A percentile compares a stretch with the other conserved stretches of the same genome.
phyloP scores from a whole-genome alignment of 2,329 filamentous ascomycete species.

The Arthrinium phaeospermum region DNA sequence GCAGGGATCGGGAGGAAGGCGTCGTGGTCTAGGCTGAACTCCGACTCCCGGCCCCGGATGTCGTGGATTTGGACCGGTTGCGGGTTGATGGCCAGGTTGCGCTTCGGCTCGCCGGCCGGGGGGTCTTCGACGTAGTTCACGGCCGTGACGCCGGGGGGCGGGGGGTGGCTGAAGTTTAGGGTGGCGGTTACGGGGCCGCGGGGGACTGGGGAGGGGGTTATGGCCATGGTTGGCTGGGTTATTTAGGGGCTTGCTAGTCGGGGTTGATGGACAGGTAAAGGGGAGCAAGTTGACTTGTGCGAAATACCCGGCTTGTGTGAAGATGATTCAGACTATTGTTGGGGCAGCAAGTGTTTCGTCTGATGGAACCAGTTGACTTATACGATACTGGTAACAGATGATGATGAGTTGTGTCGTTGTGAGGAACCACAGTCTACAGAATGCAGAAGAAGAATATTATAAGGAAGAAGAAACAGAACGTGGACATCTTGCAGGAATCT shows the following conservation, averaged over 20 bases:
- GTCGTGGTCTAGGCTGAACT: constrained; percentile 72
- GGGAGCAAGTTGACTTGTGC: no score
- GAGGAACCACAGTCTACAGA: neutral
- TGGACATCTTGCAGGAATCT: neutral
- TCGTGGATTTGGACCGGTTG: constrained; percentile 69
- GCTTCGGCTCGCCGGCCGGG: constrained; percentile 63
- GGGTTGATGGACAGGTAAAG: neutral
- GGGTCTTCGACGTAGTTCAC: constrained; percentile 72
- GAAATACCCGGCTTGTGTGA: no score
- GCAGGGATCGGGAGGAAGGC: constrained; percentile 73
- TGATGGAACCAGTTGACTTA: neutral
- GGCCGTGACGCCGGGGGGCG: constrained; percentile 63
- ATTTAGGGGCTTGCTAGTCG: neutral
- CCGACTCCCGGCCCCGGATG: constrained; percentile 71
- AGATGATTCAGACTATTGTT: no score
- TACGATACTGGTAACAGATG: neutral
- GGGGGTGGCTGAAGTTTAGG: constrained; percentile 70
- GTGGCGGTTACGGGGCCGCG: constrained; percentile 65
- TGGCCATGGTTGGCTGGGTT: constrained; percentile 42
- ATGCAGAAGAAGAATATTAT: neutral
- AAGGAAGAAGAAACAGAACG: neutral
- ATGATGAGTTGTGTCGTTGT: neutral
- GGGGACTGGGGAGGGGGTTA: constrained; percentile 46
- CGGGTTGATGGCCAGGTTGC: constrained; percentile 64
- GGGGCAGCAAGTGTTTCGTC: no score